Evolutionary conservation across 2,329 filamentous ascomycete species (phyloP).

Genomic region (Phoma sp.): DNA sequence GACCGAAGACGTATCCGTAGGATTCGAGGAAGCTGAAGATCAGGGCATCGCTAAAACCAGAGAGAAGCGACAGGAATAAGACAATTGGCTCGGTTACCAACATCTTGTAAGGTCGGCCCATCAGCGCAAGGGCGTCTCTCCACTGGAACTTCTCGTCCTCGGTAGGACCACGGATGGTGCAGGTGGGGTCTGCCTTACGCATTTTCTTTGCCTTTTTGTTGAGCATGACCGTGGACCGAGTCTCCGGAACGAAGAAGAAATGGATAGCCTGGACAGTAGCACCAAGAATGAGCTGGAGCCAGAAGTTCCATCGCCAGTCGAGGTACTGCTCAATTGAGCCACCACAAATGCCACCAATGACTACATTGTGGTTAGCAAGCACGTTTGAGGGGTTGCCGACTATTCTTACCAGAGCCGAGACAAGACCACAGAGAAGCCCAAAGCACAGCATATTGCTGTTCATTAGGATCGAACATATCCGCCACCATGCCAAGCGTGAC

Average conservation of each 20-base stretch:
- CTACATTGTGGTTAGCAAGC: slow-evolving; percentile 62
- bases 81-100: slow-evolving; percentile 78
- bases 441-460: slow-evolving; percentile 72
- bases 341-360: slow-evolving; percentile 79
- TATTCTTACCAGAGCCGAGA: slow-evolving; percentile 66
- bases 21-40: slow-evolving; percentile 80
- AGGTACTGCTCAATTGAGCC: slow-evolving; percentile 73
- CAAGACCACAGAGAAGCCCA: slow-evolving; percentile 65
- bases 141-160: slow-evolving; percentile 57
- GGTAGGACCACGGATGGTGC: slow-evolving; percentile 69
- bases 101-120: slow-evolving; percentile 73
- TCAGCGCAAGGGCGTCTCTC: slow-evolving; percentile 55
- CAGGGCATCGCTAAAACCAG: slow-evolving; percentile 74
- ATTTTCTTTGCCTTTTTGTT: slow-evolving; percentile 77
- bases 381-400: slow-evolving; percentile 37
- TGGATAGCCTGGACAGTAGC: slow-evolving; percentile 71
- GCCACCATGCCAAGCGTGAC: slow-evolving; percentile 70
- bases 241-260: slow-evolving; percentile 74
- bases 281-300: slow-evolving; percentile 84
- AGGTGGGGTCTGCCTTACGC: slow-evolving; percentile 60
- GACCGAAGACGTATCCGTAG: slow-evolving; percentile 69
- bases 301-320: slow-evolving; percentile 78
- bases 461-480: slow-evolving; percentile 64
- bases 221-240: slow-evolving; percentile 75
- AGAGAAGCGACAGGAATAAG: slow-evolving; percentile 71